Evolutionary conservation across 2,329 filamentous ascomycete species (phyloP), one percentile per base, ranked within the genome.

Genomic region (Mollisia scopiformis): DNA sequence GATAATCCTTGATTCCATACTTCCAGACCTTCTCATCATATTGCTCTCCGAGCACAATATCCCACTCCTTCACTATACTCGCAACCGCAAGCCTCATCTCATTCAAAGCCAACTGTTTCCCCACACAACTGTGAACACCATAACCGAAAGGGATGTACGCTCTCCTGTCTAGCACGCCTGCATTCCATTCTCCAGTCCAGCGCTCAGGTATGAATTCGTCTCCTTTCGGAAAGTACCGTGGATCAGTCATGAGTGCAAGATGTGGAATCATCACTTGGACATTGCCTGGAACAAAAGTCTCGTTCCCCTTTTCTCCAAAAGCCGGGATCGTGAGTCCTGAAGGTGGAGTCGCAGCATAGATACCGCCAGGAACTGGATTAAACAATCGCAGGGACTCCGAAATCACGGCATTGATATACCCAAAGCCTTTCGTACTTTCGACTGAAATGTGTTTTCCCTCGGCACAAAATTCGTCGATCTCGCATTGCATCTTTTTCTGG

Each of bases 111-210:
- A 67, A 43, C 13, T 58, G 55, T 28, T 62, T 62, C n/a, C 61
- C 65, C n/a, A 62, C 63, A 35, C 65, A 67, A 30, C 53, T 57
- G 43, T 67, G 61, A 25, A 61, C 63, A 13, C 65, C 63, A 57
- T 62, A 64, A 2, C 63, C 65, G 27, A 67, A 67, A 1, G 61
- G 65, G 41, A 62, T 58, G 54, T 52, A 67, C 3, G 65, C 65
- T 39, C 58, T 57, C 14, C 57, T 52, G 25, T 67, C 63, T 25
- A 37, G 54, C 27, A 65, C 43, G 3, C 62, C 43, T 10, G 60
- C 62, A 1, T 28, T 23, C 43, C 51, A 61, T 50, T 60, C 63
- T 14, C 41, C 56, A 4, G 43, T 51, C 63, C 63, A 67, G 31
- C 65, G 30, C 28, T 67, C 61, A 2, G 65, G 63, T 10, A 66